Evolutionary conservation across 1,139 yeast species (phyloP), one percentile per base, ranked within the genome.

Genomic region (Candida smagusa): DNA sequence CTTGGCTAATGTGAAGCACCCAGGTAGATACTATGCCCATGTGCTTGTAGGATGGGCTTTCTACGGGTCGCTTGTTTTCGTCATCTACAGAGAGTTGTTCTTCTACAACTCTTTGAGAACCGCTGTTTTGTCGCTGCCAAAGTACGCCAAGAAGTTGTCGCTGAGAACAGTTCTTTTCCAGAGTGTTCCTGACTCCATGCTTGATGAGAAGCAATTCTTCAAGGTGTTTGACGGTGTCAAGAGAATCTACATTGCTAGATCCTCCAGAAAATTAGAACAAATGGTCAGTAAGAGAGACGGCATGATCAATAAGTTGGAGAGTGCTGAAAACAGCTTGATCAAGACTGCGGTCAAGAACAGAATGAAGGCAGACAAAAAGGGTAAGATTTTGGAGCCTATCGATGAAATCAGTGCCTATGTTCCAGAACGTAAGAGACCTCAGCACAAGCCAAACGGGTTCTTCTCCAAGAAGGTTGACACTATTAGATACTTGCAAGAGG

Each of bases 121-220:
- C 50, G 94, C 92, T 8, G 84, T 84, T 9, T 74, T 89, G 43
- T 73, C 95, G 6, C 77, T 95, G 23, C 95, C 96, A 11, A 73
- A 79, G 45, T 87, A 87, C 56, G 83, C 94, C 37, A 72, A 76
- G 44, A 74, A 80, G 49, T 63, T 85, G 27, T 77, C 94, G 9
- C 84, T 94, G 5, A 78, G 92, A 56, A 84, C 95, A 1, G 80
- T 92, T 21, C 67, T 90, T 41, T 75, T 90, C 55, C 94, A 86
- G 56, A 76, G 83, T 27, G 86, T 92, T 4, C 96, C 97, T 9
- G 77, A 79, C 37, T 68, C 77, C 27, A 71, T 80, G 48, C 66
- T 84, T 40, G 78, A 75, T 48, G 86, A 80, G 50, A 80, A 75
- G 44, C 83, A 79, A 46, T 72, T 84, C 40, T 49, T 74, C 73